Percentiles rank a stretch among this genome's conserved stretches.
Conservation (phyloP, 1,284 basidiomycete species). For the Pascua sp. region DNA sequence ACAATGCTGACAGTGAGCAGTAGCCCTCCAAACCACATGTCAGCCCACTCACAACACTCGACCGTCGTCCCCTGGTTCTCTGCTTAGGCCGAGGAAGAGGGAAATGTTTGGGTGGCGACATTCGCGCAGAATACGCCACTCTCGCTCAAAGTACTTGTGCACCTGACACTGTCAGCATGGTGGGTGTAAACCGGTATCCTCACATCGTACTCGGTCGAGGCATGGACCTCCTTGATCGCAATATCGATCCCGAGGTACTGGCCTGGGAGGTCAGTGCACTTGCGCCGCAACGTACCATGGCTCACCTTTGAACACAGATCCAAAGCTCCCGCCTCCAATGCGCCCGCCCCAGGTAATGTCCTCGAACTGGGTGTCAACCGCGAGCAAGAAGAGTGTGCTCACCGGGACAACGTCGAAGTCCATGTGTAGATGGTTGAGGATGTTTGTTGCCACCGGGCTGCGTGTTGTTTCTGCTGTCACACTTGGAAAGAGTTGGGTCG, state of each 20-base stretch:
- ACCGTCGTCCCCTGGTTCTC: conserved; percentile 74
- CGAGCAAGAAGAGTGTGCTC: conserved; percentile 20
- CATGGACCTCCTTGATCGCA: conserved; percentile 91
- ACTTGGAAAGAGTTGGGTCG: not conserved
- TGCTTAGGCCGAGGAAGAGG: conserved; percentile 87
- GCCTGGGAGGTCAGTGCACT: conserved; percentile 52
- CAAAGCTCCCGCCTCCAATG: conserved; percentile 85
- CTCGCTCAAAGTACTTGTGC: conserved; percentile 94
- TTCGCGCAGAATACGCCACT: conserved; percentile 92
- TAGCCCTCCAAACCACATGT: not conserved
- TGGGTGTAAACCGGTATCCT: conserved; percentile 10
- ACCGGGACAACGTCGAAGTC: conserved; percentile 82
- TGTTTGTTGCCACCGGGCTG: not conserved
- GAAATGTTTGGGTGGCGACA: conserved; percentile 89
- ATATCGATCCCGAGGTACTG: conserved; percentile 91
- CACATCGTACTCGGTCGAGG: conserved; percentile 80
- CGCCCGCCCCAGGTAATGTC: conserved; percentile 76
- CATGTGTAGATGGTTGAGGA: conserved; percentile 18
- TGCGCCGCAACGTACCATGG: not conserved
- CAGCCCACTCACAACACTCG: conserved; percentile 59
- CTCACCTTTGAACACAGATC: conserved; percentile 82
- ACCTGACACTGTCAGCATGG: conserved; percentile 47
- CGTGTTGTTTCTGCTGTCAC: not conserved
- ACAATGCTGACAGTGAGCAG: conserved; percentile 56
- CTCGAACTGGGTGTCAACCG: conserved; percentile 61